Evolutionary conservation across 2,329 filamentous ascomycete species (phyloP), one percentile per base, ranked within the genome.

Genomic region (Huntiella bhutanensis): DNA sequence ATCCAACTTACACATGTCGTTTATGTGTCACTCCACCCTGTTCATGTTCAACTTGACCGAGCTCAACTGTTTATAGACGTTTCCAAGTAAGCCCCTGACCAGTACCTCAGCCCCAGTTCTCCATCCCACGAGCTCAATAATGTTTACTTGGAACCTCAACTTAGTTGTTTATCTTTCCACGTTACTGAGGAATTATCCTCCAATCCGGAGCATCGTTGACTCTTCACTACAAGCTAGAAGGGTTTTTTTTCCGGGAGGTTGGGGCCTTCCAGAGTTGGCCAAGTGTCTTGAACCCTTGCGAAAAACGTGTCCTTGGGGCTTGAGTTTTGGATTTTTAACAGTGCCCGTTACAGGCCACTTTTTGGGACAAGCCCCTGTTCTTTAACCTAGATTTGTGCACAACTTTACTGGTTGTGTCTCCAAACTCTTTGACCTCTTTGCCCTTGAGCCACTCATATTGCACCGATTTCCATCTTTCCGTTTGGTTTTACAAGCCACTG

Each of bases 131-230:
- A 28, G 22, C 7, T 6, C 7, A 28, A 10, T 3, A 7, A 40
- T 38, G 43, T 41, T 46, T 46, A 40, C 33, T 33, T 41, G n/a
- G 40, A 10, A 28, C 22, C 22, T 28, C 22, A 28, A 19, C 36
- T 41, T 41, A 3, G 7, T 36, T 40, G 22, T n/a, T 41, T 35
- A 16, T 41, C 10, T 40, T 19, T 39, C 13, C 12, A 42, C 32
- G 40, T 42, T 33, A 19, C 40, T n/a, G 40, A 16, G 40, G 13
- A 17, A 42, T 7, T 28, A 7, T 28, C 22, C 22, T 10, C 7
- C 6, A 28, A 28, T 28, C 22, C 22, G 22, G 22, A 28, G 22
- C 22, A 28, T 28, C 22, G 22, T 28, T 28, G 22, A 28, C 22
- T 28, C 22, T 10, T 28, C 22, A 28, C 22, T 10, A 8, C 22